A percentile compares a stretch with the other conserved stretches of the same genome.
These are phyloP conservation scores for Podila epigama DNA, from an alignment of 192 early-diverging fungal species.

Conservation along the genomic window DNA sequence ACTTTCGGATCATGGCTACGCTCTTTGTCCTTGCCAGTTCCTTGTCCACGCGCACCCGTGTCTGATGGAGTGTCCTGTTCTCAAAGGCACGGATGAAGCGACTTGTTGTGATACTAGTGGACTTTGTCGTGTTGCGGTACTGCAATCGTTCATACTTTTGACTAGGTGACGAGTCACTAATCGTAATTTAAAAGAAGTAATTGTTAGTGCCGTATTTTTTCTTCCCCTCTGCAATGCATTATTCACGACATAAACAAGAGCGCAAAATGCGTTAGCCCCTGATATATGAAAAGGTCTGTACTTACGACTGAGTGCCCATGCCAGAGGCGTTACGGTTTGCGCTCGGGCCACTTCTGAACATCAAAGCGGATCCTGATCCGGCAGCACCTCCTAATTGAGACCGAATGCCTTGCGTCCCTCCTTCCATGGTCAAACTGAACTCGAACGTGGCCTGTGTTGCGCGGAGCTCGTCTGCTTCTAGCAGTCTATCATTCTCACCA, in stretches of 20 bases:
- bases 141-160: slow-evolving; percentile 35
- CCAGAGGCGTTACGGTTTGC: neutral
- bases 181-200: too few relatives aligned
- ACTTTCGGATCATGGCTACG: slow-evolving; percentile 67
- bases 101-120: neutral
- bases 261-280: too few relatives aligned
- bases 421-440: slow-evolving; percentile 54
- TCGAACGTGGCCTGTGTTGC: slow-evolving; percentile 52
- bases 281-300: too few relatives aligned
- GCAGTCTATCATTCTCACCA: neutral
- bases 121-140: neutral
- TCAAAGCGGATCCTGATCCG: slow-evolving; percentile 17
- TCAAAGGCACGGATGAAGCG: slow-evolving; percentile 25
- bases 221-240: too few relatives aligned
- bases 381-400: slow-evolving; percentile 24
- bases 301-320: slow-evolving; percentile 11
- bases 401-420: slow-evolving; percentile 36
- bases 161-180: neutral
- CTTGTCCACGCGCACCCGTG: slow-evolving; percentile 22
- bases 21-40: slow-evolving; percentile 58
- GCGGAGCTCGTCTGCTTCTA: slow-evolving; percentile 34
- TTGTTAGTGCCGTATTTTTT: too few relatives aligned
- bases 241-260: too few relatives aligned
- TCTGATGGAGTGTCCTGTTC: slow-evolving; percentile 1
- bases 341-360: slow-evolving; percentile 14